Conservation (phyloP, 1,284 basidiomycete species). For the Ustilago trichophora region DNA sequence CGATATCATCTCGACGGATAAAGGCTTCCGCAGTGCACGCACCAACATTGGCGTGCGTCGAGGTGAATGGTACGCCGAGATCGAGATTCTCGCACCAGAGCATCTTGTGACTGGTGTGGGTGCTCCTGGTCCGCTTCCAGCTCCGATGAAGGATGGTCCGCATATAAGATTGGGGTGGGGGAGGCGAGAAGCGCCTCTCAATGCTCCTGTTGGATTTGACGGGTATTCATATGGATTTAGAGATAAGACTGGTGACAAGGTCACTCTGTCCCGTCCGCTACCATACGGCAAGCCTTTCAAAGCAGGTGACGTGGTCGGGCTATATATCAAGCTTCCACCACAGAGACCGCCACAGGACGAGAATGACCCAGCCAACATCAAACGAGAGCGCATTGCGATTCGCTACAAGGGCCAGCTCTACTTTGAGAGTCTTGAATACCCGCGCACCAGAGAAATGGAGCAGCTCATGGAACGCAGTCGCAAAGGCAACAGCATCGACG, state of each 20-base stretch:
- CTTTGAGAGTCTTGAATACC: conserved; percentile 92
- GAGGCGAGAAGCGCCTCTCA: conserved; percentile 87
- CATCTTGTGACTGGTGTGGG: conserved; percentile 67
- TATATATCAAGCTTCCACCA: conserved; percentile 86
- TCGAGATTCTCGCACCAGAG: conserved; percentile 76
- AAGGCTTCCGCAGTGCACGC: conserved; percentile 88
- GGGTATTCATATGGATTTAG: conserved; percentile 91
- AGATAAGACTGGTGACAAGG: conserved; percentile 90
- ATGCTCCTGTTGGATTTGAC: conserved; percentile 90
- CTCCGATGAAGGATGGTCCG: conserved; percentile 71
- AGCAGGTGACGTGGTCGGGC: conserved; percentile 88
- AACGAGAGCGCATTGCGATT: conserved; percentile 73
- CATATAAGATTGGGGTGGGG: conserved; percentile 92
- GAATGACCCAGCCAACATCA: conserved; percentile 51
- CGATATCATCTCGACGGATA: conserved; percentile 79
- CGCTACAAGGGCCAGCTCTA: conserved; percentile 95
- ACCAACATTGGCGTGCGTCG: conserved; percentile 88
- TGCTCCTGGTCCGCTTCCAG: conserved; percentile 32
- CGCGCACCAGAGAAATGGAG: conserved; percentile 91
- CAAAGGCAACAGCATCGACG: conserved; percentile 40
- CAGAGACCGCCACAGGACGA: conserved; percentile 17
- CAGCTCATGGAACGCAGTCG: conserved; percentile 69
- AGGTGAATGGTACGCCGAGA: conserved; percentile 94
- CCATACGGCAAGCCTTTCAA: conserved; percentile 77
- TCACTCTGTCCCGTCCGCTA: conserved; percentile 81